These are phyloP conservation scores for Claviceps sorghi DNA, from an alignment of 2,329 filamentous ascomycete genomes.

Conservation along the genomic window DNA sequence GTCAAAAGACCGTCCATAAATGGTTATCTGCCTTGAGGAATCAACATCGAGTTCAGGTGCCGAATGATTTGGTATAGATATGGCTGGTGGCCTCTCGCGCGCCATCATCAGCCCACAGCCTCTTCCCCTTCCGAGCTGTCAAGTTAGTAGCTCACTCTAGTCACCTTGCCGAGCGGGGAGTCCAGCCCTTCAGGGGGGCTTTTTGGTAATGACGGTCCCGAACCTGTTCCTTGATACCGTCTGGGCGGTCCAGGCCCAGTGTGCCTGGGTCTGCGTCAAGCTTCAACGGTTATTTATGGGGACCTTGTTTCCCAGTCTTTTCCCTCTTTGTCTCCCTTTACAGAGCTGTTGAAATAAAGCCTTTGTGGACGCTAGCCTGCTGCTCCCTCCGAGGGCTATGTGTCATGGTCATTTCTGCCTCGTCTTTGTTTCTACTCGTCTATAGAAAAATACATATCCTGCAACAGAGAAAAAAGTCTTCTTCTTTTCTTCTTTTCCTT, in stretches of 20 bases:
- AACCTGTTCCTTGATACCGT: background rate
- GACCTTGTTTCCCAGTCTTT: background rate
- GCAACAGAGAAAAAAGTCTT: background rate
- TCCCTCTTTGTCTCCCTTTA: too few relatives aligned
- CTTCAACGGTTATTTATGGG: slow-evolving; percentile 1
- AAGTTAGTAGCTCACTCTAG: background rate
- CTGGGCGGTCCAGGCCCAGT: background rate
- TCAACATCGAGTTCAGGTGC: background rate
- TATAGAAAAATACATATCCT: background rate
- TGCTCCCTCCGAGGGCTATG: background rate
- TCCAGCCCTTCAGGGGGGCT: background rate
- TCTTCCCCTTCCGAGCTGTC: background rate
- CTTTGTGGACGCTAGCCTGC: background rate
- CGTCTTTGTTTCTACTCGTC: background rate
- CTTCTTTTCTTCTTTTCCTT: background rate
- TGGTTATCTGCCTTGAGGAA: background rate
- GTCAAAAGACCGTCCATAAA: background rate
- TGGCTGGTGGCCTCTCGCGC: slow-evolving; percentile 1
- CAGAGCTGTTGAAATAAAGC: background rate
- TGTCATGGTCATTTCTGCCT: background rate
- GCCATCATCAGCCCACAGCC: background rate
- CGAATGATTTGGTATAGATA: background rate
- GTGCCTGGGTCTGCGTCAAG: background rate
- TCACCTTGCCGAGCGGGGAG: background rate
- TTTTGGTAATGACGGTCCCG: background rate